Evolutionary conservation across 2,329 filamentous ascomycete genomes (phyloP).

Genomic region (Proliferodiscus dingleyae): DNA sequence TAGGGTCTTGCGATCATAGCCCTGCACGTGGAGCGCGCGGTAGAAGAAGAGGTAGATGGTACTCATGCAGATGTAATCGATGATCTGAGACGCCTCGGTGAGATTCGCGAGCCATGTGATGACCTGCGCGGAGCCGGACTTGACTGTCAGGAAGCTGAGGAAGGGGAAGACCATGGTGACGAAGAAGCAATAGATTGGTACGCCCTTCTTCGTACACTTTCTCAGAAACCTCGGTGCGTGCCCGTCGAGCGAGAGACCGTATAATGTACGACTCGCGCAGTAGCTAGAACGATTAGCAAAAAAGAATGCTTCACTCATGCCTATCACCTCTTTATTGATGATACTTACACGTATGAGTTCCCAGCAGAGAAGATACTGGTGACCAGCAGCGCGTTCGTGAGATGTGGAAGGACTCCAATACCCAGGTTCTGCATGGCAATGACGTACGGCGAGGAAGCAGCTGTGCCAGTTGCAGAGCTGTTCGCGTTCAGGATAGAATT

Average conservation of each 20-base stretch:
- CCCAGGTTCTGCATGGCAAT: conserved; percentile 61
- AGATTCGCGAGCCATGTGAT: conserved; percentile 42
- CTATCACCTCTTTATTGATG: too few relatives aligned
- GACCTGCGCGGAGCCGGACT: conserved; percentile 40
- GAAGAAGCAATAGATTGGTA: conserved; percentile 58
- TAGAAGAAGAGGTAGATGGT: conserved; percentile 68
- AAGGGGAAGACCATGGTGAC: conserved; percentile 61
- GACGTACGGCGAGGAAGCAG: conserved; percentile 40
- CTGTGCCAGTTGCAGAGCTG: conserved; percentile 44
- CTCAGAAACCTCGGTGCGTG: conserved; percentile 60
- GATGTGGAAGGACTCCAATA: conserved; percentile 59
- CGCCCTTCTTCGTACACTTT: conserved; percentile 57
- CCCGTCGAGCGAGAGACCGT: conserved; percentile 61
- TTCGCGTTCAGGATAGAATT: conserved; percentile 27
- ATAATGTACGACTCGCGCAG: conserved; percentile 63
- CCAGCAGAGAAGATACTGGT: conserved; percentile 61
- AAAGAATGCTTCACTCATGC: neutral
- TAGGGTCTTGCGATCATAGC: conserved; percentile 56
- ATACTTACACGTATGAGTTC: conserved; percentile 46
- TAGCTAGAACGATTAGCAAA: conserved; percentile 35
- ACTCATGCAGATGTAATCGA: conserved; percentile 65
- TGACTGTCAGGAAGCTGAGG: conserved; percentile 63
- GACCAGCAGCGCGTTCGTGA: conserved; percentile 63
- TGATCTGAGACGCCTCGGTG: conserved; percentile 69
- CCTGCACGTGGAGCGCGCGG: conserved; percentile 62